A percentile compares a stretch with the other conserved stretches of the same genome.
Conservation (phyloP, 2,329 filamentous ascomycete species). For the Monosporascus sp. region DNA sequence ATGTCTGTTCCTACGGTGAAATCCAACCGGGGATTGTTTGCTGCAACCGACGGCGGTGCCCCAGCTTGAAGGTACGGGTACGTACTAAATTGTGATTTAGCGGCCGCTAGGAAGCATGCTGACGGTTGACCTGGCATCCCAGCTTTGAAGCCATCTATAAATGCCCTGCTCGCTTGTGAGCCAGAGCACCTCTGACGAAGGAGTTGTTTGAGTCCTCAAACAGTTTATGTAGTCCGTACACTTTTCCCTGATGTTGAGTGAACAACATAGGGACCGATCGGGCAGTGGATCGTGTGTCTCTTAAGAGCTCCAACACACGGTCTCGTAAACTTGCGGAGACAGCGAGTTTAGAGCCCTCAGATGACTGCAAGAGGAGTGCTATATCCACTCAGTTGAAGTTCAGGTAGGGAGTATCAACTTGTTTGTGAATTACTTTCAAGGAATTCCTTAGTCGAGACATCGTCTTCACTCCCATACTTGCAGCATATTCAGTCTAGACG, state of each 20-base stretch:
- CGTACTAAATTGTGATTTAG: background rate
- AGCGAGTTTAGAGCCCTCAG: background rate
- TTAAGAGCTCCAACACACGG: background rate
- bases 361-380: background rate
- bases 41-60: conserved; percentile 9
- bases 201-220: conserved; percentile 9
- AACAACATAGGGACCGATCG: conserved; percentile 8
- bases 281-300: background rate
- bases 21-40: conserved; percentile 15
- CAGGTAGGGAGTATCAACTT: background rate
- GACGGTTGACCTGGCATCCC: conserved; percentile 1
- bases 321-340: background rate
- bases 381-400: background rate
- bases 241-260: conserved; percentile 2
- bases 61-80: conserved; percentile 6
- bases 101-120: conserved; percentile 11
- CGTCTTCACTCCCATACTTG: background rate
- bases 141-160: conserved; percentile 8
- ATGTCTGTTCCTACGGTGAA: conserved; percentile 16
- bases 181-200: conserved; percentile 8
- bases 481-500: background rate
- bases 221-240: conserved; percentile 6
- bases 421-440: conserved; percentile 1
- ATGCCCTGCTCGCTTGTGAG: background rate
- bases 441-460: conserved; percentile 9